phyloP scores from a whole-genome alignment of 2,329 filamentous ascomycete species.

The Aspergillus jensenii region DNA sequence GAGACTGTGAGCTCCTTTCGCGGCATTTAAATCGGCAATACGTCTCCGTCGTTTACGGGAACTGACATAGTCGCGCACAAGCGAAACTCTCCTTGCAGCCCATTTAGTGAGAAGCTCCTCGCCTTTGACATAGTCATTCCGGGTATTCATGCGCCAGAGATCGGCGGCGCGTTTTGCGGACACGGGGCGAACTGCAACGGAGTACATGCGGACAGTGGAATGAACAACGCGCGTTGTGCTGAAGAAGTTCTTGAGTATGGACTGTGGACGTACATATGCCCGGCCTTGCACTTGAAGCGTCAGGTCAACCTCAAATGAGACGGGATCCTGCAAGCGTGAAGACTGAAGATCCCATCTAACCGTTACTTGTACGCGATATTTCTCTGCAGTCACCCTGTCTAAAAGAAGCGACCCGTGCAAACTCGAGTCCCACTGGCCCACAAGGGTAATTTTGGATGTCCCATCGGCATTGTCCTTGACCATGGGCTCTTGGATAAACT shows the following conservation, averaged over 20 bases:
- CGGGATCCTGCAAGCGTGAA: slow-evolving; percentile 79
- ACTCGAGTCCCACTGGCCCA: slow-evolving; percentile 97
- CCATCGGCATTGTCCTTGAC: slow-evolving; percentile 87
- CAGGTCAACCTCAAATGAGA: slow-evolving; percentile 80
- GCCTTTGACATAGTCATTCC: slow-evolving; percentile 93
- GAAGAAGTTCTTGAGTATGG: slow-evolving; percentile 84
- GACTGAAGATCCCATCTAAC: slow-evolving; percentile 84
- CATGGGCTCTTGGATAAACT: slow-evolving; percentile 72
- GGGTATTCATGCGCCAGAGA: slow-evolving; percentile 93
- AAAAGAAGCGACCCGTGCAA: slow-evolving; percentile 87
- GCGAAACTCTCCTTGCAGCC: slow-evolving; percentile 83
- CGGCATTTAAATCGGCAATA: slow-evolving; percentile 74
- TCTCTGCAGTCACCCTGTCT: slow-evolving; percentile 91
- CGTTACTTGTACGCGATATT: slow-evolving; percentile 84
- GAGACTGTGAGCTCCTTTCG: slow-evolving; percentile 44
- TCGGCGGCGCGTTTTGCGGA: slow-evolving; percentile 90
- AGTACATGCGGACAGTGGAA: slow-evolving; percentile 83
- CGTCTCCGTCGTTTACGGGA: slow-evolving; percentile 72
- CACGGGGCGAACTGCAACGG: slow-evolving; percentile 78
- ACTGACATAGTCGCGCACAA: slow-evolving; percentile 83
- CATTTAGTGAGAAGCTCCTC: slow-evolving; percentile 83
- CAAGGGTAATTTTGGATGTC: slow-evolving; percentile 78
- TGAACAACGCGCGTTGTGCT: slow-evolving; percentile 82
- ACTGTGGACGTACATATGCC: slow-evolving; percentile 79
- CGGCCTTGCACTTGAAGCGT: slow-evolving; percentile 81